Evolutionary conservation across 1,284 basidiomycete genomes (phyloP).

Genomic region (Rhodotorula sp.): DNA sequence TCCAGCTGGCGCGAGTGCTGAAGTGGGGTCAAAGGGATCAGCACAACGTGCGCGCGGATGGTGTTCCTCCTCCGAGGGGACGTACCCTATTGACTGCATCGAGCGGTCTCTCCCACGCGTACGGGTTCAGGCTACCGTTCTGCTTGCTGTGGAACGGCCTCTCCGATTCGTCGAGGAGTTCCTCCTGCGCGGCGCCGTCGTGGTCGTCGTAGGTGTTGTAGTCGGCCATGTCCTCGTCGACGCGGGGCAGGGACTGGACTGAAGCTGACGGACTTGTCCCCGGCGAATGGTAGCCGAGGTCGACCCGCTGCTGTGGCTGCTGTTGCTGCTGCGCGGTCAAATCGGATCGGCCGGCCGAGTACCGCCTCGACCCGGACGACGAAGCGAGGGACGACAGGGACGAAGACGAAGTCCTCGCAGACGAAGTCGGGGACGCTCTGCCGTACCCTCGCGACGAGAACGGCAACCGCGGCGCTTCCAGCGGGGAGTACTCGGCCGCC

Average conservation of each 20-base stretch:
- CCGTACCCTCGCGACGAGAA: constrained; percentile 8
- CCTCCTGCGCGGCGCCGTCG: constrained; percentile 25
- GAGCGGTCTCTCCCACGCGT: constrained; percentile 32
- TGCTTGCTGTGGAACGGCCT: neutral
- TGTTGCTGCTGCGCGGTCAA: neutral
- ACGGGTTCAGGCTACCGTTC: constrained; percentile 19
- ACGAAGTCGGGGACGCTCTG: neutral
- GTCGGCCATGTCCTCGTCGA: neutral
- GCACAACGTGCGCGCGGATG: neutral
- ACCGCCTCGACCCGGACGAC: neutral
- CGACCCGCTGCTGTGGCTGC: neutral
- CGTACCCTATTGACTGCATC: constrained; percentile 36
- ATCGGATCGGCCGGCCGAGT: neutral
- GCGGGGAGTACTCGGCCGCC: constrained; percentile 11
- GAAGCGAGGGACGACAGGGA: constrained; percentile 7
- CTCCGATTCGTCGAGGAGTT: constrained; percentile 24
- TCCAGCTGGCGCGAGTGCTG: constrained; percentile 38
- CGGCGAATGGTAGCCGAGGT: neutral
- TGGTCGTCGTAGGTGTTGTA: constrained; percentile 1
- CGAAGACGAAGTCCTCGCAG: neutral
- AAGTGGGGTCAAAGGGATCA: neutral
- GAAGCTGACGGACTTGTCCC: neutral
- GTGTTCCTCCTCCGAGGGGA: neutral
- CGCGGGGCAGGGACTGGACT: neutral
- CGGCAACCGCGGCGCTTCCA: constrained; percentile 19